These are phyloP conservation scores for Penicillium soppii DNA, from an alignment of 495 filamentous ascomycete species.

Conservation along the genomic window DNA sequence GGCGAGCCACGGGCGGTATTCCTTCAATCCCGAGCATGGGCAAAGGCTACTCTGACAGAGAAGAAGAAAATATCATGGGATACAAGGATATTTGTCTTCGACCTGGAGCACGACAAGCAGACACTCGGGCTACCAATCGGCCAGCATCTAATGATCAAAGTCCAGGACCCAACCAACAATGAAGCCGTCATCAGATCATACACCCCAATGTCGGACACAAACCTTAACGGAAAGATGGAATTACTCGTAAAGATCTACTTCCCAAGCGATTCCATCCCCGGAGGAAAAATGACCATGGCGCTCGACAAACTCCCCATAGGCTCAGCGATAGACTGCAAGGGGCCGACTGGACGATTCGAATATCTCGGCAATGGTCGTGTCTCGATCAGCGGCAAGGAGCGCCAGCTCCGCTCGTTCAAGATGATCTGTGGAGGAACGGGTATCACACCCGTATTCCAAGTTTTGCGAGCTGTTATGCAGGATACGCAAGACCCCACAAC, in stretches of 20 bases:
- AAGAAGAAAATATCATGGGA: conserved; percentile 75
- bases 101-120: conserved; percentile 71
- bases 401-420: conserved; percentile 65
- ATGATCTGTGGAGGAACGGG: conserved; percentile 93
- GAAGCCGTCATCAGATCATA: conserved; percentile 83
- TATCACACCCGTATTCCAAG: conserved; percentile 90
- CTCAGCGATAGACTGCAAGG: conserved; percentile 80
- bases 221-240: conserved; percentile 61
- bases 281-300: conserved; percentile 84
- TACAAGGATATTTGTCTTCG: conserved; percentile 80
- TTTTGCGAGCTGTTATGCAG: conserved; percentile 73
- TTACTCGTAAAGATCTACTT: conserved; percentile 88
- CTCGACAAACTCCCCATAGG: conserved; percentile 72
- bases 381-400: conserved; percentile 55
- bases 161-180: conserved; percentile 62
- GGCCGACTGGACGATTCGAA: conserved; percentile 84
- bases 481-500: conserved; percentile 55
- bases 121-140: conserved; percentile 78
- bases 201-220: conserved; percentile 75
- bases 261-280: conserved; percentile 53
- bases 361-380: conserved; percentile 71
- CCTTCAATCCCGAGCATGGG: conserved; percentile 72
- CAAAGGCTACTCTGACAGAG: conserved; percentile 59
- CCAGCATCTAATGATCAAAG: conserved; percentile 85
- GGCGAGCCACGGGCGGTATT: conserved; percentile 57